Evolutionary conservation across 176 grass and related monocot species (phyloP), one percentile per base, ranked within the genome.

Genomic region (Avena insularis): DNA sequence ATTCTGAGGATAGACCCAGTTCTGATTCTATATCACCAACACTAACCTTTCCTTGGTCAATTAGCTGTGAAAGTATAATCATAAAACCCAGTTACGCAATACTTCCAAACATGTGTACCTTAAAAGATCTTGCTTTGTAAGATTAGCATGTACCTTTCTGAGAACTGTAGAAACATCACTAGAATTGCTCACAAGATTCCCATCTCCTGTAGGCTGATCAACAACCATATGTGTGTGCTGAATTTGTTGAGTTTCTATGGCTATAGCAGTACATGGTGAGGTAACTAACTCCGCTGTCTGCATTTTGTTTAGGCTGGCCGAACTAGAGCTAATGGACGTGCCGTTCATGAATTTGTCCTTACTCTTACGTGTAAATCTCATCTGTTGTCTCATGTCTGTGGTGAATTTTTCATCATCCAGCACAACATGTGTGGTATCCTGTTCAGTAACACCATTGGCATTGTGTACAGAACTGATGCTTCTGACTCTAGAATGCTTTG

Each of bases 21-120:
- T 94, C 97, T 46, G 83, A 92, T 86, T 91, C 92, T 85, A 94
- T 83, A 86, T 94, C 94, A 63, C 73, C 86, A 80, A 91, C 68
- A 93, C 76, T 90, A 68, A 94, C 78, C 73, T 93, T 94, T 81
- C 91, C 97, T 79, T 83, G 80, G 89, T 87, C 94, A 89, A 99
- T 91, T 88, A 96, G 53, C 97, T 99, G 87, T 64, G 16, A 48
- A 48, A 82, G 43, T 35, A 50, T 74, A 90, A 72, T 84, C 56
- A 88, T 25, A 88, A 76, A 88, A 76, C 27, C 7, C 12, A 88
- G 54, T 88, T 81, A 88, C 16, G 75, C 27, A 56, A 77, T 54
- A 77, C 51, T 35, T 58, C n/a, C 13, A 72, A 35, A 64, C 19
- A 78, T 57, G 14, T 61, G 35, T 23, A 71, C 20, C 38, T 67